These are phyloP conservation scores for Candida maesae DNA, from an alignment of 805 yeast species.

Conservation along the genomic window DNA sequence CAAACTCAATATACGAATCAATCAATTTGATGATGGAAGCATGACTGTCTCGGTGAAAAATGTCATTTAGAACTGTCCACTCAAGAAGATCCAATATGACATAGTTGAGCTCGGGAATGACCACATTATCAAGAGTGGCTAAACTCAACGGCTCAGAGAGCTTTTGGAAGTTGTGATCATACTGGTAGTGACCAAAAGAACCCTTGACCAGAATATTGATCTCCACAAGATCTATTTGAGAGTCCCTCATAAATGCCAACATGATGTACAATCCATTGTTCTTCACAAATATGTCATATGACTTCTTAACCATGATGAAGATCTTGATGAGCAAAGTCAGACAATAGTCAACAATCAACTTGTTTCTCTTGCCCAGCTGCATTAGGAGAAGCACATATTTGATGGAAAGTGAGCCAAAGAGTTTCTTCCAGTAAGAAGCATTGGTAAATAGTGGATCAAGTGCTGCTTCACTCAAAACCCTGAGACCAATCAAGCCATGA, in stretches of 20 bases:
- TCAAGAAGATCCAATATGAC: conserved; percentile 33
- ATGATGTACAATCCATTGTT: conserved; percentile 50
- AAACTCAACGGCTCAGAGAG: conserved; percentile 9
- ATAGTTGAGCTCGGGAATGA: conserved; percentile 44
- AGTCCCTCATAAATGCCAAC: conserved; percentile 42
- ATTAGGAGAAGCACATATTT: conserved; percentile 63
- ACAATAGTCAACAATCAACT: conserved; percentile 27
- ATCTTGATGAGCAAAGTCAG: conserved; percentile 48
- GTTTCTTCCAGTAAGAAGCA: conserved; percentile 41
- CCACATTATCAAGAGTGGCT: conserved; percentile 11
- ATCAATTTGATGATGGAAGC: conserved; percentile 28
- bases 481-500: conserved; percentile 30
- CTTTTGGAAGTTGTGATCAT: conserved; percentile 20
- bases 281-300: conserved; percentile 45
- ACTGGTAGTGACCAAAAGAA: conserved; percentile 41
- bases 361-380: conserved; percentile 34
- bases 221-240: conserved; percentile 32
- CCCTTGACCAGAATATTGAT: conserved; percentile 40
- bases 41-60: conserved; percentile 34
- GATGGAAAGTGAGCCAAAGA: conserved; percentile 53
- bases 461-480: conserved; percentile 27
- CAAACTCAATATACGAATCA: conserved; percentile 22
- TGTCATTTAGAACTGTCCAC: conserved; percentile 35
- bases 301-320: conserved; percentile 43
- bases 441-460: conserved; percentile 37